Conservation (phyloP, 257 asterid genomes). For the Forsythia suspensa region DNA sequence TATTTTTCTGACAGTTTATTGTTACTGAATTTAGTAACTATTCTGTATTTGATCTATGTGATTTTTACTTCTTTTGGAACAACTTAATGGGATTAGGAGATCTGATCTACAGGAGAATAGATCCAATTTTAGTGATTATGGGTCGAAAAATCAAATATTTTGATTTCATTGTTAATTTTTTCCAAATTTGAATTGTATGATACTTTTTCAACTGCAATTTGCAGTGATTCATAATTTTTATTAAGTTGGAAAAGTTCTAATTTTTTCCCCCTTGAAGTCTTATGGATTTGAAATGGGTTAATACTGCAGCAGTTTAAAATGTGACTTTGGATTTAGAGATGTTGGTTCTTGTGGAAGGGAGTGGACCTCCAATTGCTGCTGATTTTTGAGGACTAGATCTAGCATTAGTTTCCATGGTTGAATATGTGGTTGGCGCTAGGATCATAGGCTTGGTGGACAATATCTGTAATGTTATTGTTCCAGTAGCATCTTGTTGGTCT, state of each 20-base stretch:
- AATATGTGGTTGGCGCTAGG: not conserved
- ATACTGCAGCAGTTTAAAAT: not conserved
- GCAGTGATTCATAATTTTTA: not conserved
- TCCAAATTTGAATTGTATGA: not conserved
- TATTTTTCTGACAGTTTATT: not conserved
- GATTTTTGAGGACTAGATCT: not conserved
- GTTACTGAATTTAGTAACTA: not conserved
- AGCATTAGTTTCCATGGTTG: not conserved
- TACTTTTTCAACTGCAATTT: not conserved
- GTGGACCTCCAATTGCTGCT: not conserved
- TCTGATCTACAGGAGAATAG: conserved; percentile 4
- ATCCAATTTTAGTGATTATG: not conserved
- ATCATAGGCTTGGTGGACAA: not conserved
- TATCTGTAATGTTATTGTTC: not conserved
- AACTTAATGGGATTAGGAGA: not conserved
- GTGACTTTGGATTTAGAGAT: not conserved
- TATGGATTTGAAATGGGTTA: not conserved
- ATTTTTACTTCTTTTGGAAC: not conserved
- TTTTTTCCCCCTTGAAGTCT: not conserved
- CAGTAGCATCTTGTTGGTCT: not conserved
- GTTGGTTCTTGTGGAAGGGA: not conserved
- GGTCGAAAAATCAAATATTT: not conserved
- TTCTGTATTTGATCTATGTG: not conserved
- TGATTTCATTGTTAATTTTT: not conserved
- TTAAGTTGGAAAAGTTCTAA: not conserved